Base-by-base conservation (phyloP, 2,329 filamentous ascomycete genomes). In the Ilyonectria robusta region DNA sequence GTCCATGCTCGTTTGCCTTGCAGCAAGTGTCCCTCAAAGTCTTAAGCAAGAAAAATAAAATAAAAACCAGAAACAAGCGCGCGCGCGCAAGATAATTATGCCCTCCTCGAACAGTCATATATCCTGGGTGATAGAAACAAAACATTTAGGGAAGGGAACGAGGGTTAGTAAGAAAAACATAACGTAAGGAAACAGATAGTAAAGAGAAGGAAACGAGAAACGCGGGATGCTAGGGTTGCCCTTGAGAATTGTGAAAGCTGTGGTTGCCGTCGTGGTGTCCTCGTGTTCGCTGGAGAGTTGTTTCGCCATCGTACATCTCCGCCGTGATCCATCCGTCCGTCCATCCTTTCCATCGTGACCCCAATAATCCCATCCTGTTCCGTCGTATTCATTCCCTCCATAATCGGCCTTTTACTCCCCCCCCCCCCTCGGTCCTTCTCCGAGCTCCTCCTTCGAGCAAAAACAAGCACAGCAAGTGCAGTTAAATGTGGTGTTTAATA, bases 1-100 rank as follows among this genome's bases (percentile, higher is more conserved):
- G 61, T 53, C 47, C 31, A 61, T 46, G 54, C 67, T 26, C 54
- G 51, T 70, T 31, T 75, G 74, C 74, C 72, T 76, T 64, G 74
- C 74, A 75, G 74, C 74, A 75, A 59, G 64, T 68, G 64, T 48
- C 66, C 47, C 68, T 62, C 17, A 26, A 57, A 66, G 51, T 74
- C 72, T 76, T 65, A 65, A 69, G 29, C 68, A 54, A 64, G 47
- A 65, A 56, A 56, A 61, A 46, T 46, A 67, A 69, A 58, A 63
- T 35, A 62, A 57, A 56, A 57, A 21, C 33, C 37, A n/a, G 33
- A 59, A 23, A 46, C 31, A 46, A 57, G 44, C 21, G 35, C 26
- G 46, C 33, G 33, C 47, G 21, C 44, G 21, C n/a, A 23, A 53
- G 35, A 58, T 51, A 46, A 74, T 71, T 70, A 73, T 66, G 53